Evolutionary conservation across 2,329 filamentous ascomycete species (phyloP), one percentile per base, ranked within the genome.

Genomic region (Fusarium fujikuroi): DNA sequence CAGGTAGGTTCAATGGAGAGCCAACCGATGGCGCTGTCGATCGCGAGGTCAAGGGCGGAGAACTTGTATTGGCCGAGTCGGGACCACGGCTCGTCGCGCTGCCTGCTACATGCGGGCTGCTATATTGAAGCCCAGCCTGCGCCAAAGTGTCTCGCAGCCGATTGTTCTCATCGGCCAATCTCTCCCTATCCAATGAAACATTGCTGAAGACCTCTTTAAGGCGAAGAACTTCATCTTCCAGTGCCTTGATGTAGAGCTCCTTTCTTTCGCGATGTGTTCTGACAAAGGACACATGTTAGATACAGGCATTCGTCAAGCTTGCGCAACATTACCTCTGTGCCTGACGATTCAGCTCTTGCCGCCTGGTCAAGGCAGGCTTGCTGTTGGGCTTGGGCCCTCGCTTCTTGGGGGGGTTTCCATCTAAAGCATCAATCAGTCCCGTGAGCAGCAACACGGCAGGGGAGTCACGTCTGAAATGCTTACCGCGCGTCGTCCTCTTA

Each of bases 191-290:
- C 75, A 92, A 91, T 11, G 90, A 88, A 23, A 92, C 88, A 57
- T 89, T 91, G 77, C 91, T 91, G 79, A 92, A 95, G n/a, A 92
- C 88, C 80, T 98, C 95, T 80, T 97, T 96, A 47, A 98, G 86
- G 54, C 94, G 92, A 25, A 97, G 87, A 9, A 98, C 93, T 83
- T 98, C 95, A 79, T 95, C 92, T 82, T 99, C 96, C 21, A 98
- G 89, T 16, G 93, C 91, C 82, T 97, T 97, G 85, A 98, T 97
- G 81, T 98, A 98, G 77, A 95, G 89, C 83, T 98, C 96, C 82
- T 98, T 98, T 75, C 96, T 91, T 84, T 98, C 96, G 63, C 96
- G 94, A 83, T 99, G 96, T 23, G 96, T 98, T 80, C 96, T 97
- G 60, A 16, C 3, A 44, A n/a, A 39, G n/a, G 30, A 60, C 34